Evolutionary conservation across 768 basidiomycete genomes (phyloP), one percentile per base, ranked within the genome.

Genomic region (Lyophyllum semitale): DNA sequence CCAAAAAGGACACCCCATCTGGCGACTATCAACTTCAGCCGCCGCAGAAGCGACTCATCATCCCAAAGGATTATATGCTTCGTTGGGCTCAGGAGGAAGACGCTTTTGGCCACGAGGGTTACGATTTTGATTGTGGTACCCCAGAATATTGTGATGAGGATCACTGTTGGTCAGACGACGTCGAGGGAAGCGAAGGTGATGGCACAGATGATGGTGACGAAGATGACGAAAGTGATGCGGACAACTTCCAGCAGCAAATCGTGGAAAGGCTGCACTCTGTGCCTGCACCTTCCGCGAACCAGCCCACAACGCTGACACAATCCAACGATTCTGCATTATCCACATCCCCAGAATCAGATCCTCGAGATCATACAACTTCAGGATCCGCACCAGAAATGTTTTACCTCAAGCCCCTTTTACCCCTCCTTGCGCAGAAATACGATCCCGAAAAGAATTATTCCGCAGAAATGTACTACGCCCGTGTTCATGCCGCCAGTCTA

Each of bases 401-500:
- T 54, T 63, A 67, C 42, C 30, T 27, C 22, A 37, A 57, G 49
- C 44, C 55, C 22, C 32, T 43, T 17, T 22, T 46, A 49, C 26
- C 41, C 15, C n/a, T 38, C 2, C 35, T 37, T 15, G n/a, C 30
- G 8, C n/a, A 4, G n/a, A 54, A 48, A 18, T 61, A 58, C 33
- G 60, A 61, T 32, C 54, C 51, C 8, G 27, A 41, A 26, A 61
- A 55, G 8, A 25, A 61, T 17, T 61, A 61, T 17, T 38, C 18
- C 8, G 60, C 60, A 15, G 41, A 27, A 25, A 57, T 54, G 30
- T 59, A 60, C 18, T 68, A 63, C 35, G 44, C 46, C 22, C 55
- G 54, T 26, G 51, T 26, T 33, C 58, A 51, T 26, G 29, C 43
- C 2, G 55, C 53, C n/a, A 25, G 18, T 13, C 12, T 51, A 23